Conservation (phyloP, 352 stramenopile genomes). For the Phytophthora aleatoria region DNA sequence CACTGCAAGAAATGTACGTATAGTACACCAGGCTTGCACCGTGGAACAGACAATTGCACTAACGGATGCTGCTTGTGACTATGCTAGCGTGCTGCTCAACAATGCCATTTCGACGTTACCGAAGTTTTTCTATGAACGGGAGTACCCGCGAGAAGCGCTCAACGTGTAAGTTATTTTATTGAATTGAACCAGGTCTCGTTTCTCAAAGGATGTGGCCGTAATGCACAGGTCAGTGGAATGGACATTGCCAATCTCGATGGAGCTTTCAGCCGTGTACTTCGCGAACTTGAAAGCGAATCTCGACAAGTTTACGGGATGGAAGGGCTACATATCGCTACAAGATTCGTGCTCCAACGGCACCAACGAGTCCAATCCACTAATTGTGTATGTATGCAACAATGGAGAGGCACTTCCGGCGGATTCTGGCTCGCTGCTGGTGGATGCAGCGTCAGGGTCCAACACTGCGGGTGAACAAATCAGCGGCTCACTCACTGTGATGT, state of each 20-base stretch:
- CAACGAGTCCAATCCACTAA: background rate
- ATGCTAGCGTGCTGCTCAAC: background rate
- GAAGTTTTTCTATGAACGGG: constrained; percentile 6
- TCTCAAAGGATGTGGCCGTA: background rate
- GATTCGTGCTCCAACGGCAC: constrained; percentile 5
- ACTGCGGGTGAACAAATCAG: background rate
- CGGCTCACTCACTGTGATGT: background rate
- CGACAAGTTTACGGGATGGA: constrained; percentile 4
- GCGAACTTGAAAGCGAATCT: constrained; percentile 5
- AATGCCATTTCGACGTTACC: background rate
- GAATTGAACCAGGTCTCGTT: background rate
- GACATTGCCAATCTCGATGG: background rate
- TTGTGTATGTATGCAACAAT: background rate
- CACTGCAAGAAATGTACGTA: constrained; percentile 3
- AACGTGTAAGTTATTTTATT: constrained; percentile 1
- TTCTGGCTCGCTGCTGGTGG: background rate
- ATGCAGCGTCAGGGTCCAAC: background rate
- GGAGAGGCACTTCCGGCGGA: constrained; percentile 2
- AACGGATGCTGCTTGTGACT: background rate
- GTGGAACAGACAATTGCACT: background rate
- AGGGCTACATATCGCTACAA: background rate
- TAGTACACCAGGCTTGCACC: background rate
- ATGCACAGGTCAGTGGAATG: background rate
- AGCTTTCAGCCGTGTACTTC: constrained; percentile 4
- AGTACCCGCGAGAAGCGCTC: constrained; percentile 5